Evolutionary conservation across 306 rosid genomes (phyloP).

Genomic region (Casuarina glauca): DNA sequence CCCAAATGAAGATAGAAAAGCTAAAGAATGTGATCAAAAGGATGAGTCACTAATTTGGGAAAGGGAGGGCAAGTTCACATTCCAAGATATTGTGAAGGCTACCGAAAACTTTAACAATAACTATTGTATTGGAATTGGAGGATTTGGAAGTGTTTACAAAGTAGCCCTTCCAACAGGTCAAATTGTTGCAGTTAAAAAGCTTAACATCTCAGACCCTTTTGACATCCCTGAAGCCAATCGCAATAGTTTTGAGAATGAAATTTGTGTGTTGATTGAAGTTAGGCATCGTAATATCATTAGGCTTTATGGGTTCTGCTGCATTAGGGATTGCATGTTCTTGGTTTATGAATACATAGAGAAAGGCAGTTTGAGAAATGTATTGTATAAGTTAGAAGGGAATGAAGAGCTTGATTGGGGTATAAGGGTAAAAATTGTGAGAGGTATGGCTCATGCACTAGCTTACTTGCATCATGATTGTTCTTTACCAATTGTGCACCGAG

Average conservation of each 20-base stretch:
- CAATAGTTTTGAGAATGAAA: constrained; percentile 58
- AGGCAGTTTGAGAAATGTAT: constrained; percentile 55
- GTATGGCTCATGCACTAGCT: constrained; percentile 65
- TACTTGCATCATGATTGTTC: constrained; percentile 68
- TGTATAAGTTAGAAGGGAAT: constrained; percentile 46
- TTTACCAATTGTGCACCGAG: constrained; percentile 64
- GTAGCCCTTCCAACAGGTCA: constrained; percentile 44
- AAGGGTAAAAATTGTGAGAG: constrained; percentile 54
- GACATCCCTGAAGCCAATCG: constrained; percentile 47
- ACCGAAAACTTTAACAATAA: constrained; percentile 56
- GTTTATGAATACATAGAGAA: constrained; percentile 52
- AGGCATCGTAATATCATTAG: constrained; percentile 70
- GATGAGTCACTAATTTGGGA: constrained; percentile 31
- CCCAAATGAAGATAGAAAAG: constrained; percentile 33
- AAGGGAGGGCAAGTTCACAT: constrained; percentile 44
- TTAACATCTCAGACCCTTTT: constrained; percentile 39
- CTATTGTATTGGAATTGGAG: constrained; percentile 70
- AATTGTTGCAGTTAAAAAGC: constrained; percentile 58
- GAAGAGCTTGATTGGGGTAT: constrained; percentile 46
- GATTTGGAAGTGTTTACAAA: constrained; percentile 67
- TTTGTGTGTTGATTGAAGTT: constrained; percentile 51
- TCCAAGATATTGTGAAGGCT: constrained; percentile 50
- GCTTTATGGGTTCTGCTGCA: constrained; percentile 60
- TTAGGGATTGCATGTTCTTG: constrained; percentile 49
- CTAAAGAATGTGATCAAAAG: constrained; percentile 1